Conservation (phyloP, 352 stramenopile species). For the Phytophthora lateralis region DNA sequence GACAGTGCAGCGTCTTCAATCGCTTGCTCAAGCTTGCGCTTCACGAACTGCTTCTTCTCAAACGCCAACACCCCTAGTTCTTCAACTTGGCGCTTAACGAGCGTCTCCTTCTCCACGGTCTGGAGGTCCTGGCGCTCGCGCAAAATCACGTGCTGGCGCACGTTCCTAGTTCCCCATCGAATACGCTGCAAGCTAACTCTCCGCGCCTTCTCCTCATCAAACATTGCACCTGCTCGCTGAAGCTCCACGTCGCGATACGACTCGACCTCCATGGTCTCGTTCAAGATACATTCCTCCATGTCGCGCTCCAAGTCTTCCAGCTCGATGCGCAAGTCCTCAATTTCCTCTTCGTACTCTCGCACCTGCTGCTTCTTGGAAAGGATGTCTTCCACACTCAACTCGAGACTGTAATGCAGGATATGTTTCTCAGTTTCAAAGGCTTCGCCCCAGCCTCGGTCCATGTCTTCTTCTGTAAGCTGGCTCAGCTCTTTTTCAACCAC, state of each 20-base stretch:
- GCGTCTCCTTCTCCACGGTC: constrained; percentile 37
- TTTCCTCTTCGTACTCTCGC: constrained; percentile 71
- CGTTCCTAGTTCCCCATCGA: constrained; percentile 65
- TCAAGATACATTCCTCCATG: constrained; percentile 66
- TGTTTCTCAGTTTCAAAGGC: constrained; percentile 83
- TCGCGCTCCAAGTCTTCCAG: constrained; percentile 84
- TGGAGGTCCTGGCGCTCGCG: constrained; percentile 47
- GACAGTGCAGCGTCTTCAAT: constrained; percentile 48
- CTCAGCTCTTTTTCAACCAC: constrained; percentile 75
- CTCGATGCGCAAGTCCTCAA: constrained; percentile 73
- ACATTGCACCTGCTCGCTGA: constrained; percentile 46
- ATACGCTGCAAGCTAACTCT: constrained; percentile 62
- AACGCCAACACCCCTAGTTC: constrained; percentile 65
- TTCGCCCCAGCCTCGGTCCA: constrained; percentile 79
- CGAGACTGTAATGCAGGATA: constrained; percentile 64
- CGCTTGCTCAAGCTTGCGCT: constrained; percentile 50
- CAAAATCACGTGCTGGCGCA: constrained; percentile 58
- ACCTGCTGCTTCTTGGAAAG: constrained; percentile 63
- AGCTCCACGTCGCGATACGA: constrained; percentile 64
- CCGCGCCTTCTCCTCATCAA: constrained; percentile 39
- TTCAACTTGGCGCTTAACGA: constrained; percentile 48
- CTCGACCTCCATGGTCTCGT: constrained; percentile 71
- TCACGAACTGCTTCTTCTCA: constrained; percentile 54
- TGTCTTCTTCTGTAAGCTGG: constrained; percentile 66
- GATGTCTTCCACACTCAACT: constrained; percentile 84